phyloP scores from a whole-genome alignment of 2,329 filamentous ascomycete genomes.

The Claviceps purpurea region DNA sequence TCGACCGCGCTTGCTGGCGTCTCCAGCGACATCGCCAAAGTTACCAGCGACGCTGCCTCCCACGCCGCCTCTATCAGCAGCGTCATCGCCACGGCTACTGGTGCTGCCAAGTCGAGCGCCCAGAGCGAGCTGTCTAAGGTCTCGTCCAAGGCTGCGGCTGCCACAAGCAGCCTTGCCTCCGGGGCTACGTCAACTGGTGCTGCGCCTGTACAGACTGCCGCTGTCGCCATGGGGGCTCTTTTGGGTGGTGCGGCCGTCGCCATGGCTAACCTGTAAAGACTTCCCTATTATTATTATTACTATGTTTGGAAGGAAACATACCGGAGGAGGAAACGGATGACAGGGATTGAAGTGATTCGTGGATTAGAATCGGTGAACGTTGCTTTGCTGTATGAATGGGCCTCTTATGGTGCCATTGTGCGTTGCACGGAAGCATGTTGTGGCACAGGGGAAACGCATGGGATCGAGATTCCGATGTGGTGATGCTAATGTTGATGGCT shows the following conservation, averaged over 20 bases:
- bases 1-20: slow-evolving; percentile 1
- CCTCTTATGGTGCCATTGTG: too few relatives aligned
- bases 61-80: slow-evolving; percentile 13
- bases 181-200: slow-evolving; percentile 8
- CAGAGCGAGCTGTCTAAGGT: slow-evolving; percentile 13
- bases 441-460: too few relatives aligned
- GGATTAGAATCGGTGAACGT: too few relatives aligned
- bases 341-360: too few relatives aligned
- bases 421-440: too few relatives aligned
- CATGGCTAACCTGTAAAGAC: slow-evolving; percentile 26
- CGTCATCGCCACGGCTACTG: slow-evolving; percentile 11
- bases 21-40: slow-evolving; percentile 6
- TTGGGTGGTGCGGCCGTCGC: slow-evolving; percentile 32
- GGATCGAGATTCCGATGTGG: too few relatives aligned
- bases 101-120: slow-evolving; percentile 11
- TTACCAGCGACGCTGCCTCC: slow-evolving; percentile 11
- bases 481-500: too few relatives aligned
- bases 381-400: too few relatives aligned
- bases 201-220: slow-evolving; percentile 26
- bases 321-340: too few relatives aligned
- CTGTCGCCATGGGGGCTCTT: slow-evolving; percentile 31
- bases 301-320: background rate
- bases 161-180: slow-evolving; percentile 9
- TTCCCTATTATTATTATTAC: background rate
- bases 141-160: slow-evolving; percentile 6